Percentiles rank a stretch among this genome's conserved stretches.
Conservation (phyloP, 768 basidiomycete species). For the Pleurotus sapidus region DNA sequence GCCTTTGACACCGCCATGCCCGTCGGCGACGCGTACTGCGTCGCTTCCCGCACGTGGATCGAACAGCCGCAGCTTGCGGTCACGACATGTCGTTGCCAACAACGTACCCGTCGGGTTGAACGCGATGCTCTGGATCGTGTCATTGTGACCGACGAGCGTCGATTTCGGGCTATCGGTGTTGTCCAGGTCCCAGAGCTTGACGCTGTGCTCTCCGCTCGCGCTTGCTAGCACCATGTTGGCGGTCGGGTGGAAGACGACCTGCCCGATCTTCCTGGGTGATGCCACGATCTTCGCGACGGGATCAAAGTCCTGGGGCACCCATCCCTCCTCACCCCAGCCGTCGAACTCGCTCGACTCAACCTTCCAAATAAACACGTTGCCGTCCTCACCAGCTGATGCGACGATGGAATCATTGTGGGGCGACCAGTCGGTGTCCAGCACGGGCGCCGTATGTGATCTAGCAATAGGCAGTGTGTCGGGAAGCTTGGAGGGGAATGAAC, state of each 20-base stretch:
- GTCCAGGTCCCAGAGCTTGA: conserved; percentile 91
- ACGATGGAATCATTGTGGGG: conserved; percentile 91
- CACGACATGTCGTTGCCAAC: conserved; percentile 87
- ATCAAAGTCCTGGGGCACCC: conserved; percentile 81
- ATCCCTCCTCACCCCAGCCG: conserved; percentile 81
- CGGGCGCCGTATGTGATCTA: conserved; percentile 78
- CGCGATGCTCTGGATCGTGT: conserved; percentile 82
- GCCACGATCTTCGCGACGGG: conserved; percentile 81
- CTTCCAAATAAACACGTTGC: conserved; percentile 91
- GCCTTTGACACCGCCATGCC: conserved; percentile 93
- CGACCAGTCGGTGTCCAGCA: conserved; percentile 96
- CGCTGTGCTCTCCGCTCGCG: conserved; percentile 76
- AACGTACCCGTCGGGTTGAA: conserved; percentile 82
- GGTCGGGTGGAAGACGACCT: conserved; percentile 91
- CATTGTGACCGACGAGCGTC: conserved; percentile 72
- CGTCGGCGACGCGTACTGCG: conserved; percentile 80
- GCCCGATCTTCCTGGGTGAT: conserved; percentile 87
- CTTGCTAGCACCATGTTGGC: conserved; percentile 84
- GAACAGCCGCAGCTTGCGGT: conserved; percentile 89
- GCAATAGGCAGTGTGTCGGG: conserved; percentile 93
- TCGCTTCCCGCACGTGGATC: conserved; percentile 83
- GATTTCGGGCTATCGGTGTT: conserved; percentile 61
- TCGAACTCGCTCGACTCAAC: conserved; percentile 68
- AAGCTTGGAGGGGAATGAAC: conserved; percentile 69
- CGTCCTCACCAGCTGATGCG: conserved; percentile 92